Evolutionary conservation across 2,329 filamentous ascomycete genomes (phyloP).

Genomic region (Metarhizium rileyi): DNA sequence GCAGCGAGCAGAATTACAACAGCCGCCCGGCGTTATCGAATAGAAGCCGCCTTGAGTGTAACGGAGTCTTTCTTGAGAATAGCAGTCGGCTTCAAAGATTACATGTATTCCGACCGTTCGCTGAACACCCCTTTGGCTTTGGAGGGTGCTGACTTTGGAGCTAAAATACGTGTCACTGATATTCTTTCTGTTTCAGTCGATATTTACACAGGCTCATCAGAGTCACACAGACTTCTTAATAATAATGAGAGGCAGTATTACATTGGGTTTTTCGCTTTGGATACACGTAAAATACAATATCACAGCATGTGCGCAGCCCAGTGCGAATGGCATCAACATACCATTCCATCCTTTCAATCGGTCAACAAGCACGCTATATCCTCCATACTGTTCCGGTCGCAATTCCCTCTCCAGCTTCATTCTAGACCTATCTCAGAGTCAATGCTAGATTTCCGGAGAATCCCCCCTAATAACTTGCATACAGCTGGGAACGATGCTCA

Average conservation of each 20-base stretch:
- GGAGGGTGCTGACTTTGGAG: background rate
- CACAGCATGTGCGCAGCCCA: background rate
- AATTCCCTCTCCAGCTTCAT: background rate
- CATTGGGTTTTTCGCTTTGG: background rate
- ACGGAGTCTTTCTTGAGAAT: background rate
- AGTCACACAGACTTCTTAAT: background rate
- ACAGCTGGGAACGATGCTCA: slow-evolving; percentile 1
- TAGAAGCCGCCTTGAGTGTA: too few relatives aligned
- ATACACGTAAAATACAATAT: background rate
- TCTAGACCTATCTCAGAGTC: background rate
- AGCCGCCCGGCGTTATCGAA: too few relatives aligned
- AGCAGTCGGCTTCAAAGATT: background rate
- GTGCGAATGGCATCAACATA: background rate
- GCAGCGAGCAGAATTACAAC: background rate
- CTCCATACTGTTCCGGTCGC: background rate
- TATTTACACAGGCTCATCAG: background rate
- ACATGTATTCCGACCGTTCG: background rate
- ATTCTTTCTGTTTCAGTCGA: background rate
- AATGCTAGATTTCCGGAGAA: background rate
- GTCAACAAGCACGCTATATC: background rate
- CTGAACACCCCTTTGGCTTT: background rate
- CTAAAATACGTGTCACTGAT: background rate
- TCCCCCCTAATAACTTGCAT: background rate
- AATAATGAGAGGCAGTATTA: background rate
- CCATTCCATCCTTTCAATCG: background rate